Evolutionary conservation across 192 early-diverging fungal species (phyloP).

Genomic region (Backusella liffmaniae): DNA sequence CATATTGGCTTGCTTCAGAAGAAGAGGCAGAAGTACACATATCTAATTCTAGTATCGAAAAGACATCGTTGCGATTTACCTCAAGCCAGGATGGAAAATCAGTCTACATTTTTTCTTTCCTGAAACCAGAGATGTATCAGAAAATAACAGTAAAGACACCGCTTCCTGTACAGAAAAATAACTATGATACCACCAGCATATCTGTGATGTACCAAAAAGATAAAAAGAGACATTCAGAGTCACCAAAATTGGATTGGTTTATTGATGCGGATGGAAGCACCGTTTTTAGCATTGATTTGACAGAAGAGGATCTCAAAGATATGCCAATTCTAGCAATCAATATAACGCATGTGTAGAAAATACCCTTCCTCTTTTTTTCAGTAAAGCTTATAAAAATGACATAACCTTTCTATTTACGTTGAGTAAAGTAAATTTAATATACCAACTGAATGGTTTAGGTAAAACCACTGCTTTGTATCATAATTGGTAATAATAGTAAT

Average conservation of each 20-base stretch:
- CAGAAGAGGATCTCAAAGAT: constrained; percentile 1
- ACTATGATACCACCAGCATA: neutral
- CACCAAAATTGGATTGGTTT: neutral
- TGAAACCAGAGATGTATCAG: neutral
- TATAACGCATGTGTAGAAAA: neutral
- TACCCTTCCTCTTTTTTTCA: neutral
- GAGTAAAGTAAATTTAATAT: neutral
- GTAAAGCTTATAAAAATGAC: neutral
- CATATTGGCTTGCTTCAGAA: constrained; percentile 10
- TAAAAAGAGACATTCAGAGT: neutral
- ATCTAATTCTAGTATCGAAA: neutral
- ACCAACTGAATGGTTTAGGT: no score
- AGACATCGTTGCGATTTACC: neutral
- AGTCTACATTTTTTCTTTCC: neutral
- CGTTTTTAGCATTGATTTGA: neutral
- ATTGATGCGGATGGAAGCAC: neutral
- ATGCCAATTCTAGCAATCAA: neutral
- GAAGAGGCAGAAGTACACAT: neutral
- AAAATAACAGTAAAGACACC: constrained; percentile 3
- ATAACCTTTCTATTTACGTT: neutral
- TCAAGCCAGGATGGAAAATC: neutral
- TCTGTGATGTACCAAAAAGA: constrained; percentile 3
- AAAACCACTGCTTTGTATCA: neutral
- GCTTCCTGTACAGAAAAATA: neutral
- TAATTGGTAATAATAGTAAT: neutral